A percentile compares a stretch with the other conserved stretches of the same genome.
phyloP scores from a whole-genome alignment of 2,329 filamentous ascomycete genomes.

The Aspergillus texensis region DNA sequence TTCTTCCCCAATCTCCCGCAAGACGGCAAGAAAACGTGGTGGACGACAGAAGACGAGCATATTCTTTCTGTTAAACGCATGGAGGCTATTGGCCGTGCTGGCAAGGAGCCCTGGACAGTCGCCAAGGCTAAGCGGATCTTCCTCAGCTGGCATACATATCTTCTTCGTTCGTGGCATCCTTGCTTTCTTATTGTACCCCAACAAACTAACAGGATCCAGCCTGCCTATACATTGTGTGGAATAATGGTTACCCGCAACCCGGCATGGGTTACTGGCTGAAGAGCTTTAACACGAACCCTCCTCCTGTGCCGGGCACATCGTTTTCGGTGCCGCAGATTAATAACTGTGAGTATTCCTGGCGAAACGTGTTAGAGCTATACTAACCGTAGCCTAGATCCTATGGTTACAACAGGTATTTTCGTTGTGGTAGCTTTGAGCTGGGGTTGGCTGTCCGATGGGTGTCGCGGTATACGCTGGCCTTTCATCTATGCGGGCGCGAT shows the following conservation, averaged over 20 bases:
- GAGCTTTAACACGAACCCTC: slow-evolving; percentile 39
- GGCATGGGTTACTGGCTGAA: slow-evolving; percentile 50
- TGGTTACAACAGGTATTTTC: slow-evolving; percentile 38
- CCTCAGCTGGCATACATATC: slow-evolving; percentile 44
- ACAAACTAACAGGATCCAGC: slow-evolving; percentile 19
- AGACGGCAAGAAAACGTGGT: slow-evolving; percentile 26
- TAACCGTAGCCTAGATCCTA: slow-evolving; percentile 25
- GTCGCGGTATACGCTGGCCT: slow-evolving; percentile 39
- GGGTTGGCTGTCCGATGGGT: slow-evolving; percentile 44
- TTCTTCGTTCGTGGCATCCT: slow-evolving; percentile 32
- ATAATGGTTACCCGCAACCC: slow-evolving; percentile 38
- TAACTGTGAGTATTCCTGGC: slow-evolving; percentile 27
- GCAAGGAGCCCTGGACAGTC: slow-evolving; percentile 39
- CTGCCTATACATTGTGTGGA: slow-evolving; percentile 43
- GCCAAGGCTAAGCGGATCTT: slow-evolving; percentile 38
- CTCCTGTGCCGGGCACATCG: slow-evolving; percentile 38
- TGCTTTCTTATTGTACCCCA: neutral
- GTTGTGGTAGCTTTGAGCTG: slow-evolving; percentile 39
- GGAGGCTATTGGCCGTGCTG: slow-evolving; percentile 40
- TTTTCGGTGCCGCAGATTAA: slow-evolving; percentile 41
- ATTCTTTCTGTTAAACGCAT: slow-evolving; percentile 32
- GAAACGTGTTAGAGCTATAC: rapidly evolving
- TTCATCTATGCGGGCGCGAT: slow-evolving; percentile 44
- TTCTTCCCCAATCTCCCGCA: slow-evolving; percentile 27
- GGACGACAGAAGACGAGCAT: slow-evolving; percentile 28